Evolutionary conservation across 75 land plant species (phyloP).

Genomic region (Chamaecyparis obtusa): DNA sequence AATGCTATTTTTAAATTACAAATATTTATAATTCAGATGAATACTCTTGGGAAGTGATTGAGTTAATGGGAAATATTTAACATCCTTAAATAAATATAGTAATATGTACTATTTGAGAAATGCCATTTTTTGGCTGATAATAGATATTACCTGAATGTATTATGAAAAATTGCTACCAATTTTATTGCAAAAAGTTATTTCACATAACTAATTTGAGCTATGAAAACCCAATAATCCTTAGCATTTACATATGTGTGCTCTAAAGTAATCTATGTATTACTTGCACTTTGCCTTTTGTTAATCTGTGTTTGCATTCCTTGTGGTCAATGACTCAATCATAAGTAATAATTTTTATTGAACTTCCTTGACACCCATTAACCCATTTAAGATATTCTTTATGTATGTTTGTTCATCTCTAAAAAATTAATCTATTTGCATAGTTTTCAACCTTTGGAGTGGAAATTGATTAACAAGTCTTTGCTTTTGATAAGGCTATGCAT

Average conservation of each 20-base stretch:
- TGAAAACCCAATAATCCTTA: neutral
- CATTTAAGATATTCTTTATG: neutral
- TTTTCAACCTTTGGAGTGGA: too few species aligned
- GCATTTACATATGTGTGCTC: neutral
- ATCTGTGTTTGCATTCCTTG: neutral
- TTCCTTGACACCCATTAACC: neutral
- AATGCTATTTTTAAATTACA: too few species aligned
- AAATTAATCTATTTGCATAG: neutral
- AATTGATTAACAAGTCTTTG: neutral
- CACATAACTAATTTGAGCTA: too few species aligned
- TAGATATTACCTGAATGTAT: too few species aligned
- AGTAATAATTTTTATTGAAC: neutral
- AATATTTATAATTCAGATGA: too few species aligned
- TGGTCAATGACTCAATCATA: neutral
- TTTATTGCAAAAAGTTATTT: too few species aligned
- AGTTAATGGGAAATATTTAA: too few species aligned
- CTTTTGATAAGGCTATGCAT: neutral
- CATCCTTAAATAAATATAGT: too few species aligned
- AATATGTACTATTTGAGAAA: too few species aligned
- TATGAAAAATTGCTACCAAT: neutral
- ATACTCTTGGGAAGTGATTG: too few species aligned
- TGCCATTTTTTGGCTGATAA: too few species aligned
- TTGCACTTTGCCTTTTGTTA: neutral
- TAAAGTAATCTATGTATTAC: neutral
- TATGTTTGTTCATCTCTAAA: neutral